phyloP scores from a whole-genome alignment of 768 basidiomycete genomes.

The Tylopilus balloui region DNA sequence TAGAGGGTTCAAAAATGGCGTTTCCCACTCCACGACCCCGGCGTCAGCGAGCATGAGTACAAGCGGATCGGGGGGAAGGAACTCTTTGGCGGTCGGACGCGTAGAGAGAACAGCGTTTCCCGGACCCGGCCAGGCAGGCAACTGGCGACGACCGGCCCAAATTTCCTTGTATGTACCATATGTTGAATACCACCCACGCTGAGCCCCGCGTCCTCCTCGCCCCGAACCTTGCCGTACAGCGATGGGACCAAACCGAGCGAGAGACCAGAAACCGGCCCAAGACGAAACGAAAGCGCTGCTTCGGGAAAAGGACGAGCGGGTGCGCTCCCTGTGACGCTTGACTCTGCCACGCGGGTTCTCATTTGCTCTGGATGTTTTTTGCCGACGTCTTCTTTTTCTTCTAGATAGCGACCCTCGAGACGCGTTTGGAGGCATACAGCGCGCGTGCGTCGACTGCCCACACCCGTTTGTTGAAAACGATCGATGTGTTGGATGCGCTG shows the following conservation, averaged over 20 bases:
- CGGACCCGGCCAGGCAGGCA: neutral
- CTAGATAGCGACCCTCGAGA: conserved; percentile 29
- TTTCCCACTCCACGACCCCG: conserved; percentile 21
- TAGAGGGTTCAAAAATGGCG: conserved; percentile 23
- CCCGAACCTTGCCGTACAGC: neutral
- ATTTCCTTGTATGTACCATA: conserved; percentile 22
- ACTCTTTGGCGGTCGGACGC: too few species aligned
- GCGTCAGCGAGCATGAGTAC: conserved; percentile 2
- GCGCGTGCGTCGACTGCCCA: conserved; percentile 42
- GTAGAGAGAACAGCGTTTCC: neutral
- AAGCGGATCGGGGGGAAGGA: neutral
- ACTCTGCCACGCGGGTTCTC: neutral
- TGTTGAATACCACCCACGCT: conserved; percentile 1
- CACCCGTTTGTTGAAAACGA: conserved; percentile 43
- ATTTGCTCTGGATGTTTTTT: conserved; percentile 1
- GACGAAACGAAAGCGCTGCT: conserved; percentile 18
- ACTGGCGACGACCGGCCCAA: too few species aligned
- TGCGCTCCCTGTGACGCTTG: too few species aligned
- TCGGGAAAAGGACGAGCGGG: conserved; percentile 28
- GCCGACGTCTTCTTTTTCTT: neutral
- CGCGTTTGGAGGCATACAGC: conserved; percentile 33
- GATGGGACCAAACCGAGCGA: conserved; percentile 26
- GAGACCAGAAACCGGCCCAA: conserved; percentile 16
- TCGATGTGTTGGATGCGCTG: conserved; percentile 47
- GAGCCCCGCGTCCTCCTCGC: conserved; percentile 5